Evolutionary conservation across 805 yeast genomes (phyloP), one percentile per base, ranked within the genome.

Genomic region (Saccharomyces paradoxus): DNA sequence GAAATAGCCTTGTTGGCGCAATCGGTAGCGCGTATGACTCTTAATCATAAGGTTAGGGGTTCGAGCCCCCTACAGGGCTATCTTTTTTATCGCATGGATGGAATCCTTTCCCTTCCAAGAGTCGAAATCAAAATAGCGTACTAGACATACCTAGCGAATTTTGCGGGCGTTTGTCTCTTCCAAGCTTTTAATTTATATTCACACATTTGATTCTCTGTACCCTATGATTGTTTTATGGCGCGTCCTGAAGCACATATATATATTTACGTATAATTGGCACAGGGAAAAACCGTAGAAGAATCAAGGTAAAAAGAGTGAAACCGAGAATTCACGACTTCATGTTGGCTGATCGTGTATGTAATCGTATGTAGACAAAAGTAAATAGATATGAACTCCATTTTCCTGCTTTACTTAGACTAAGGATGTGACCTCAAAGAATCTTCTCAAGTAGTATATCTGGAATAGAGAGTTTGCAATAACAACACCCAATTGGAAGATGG

Each of bases 371-470:
- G 44, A 24, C 24, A 17, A 37, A 37, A 37, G 44, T 37, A 37
- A 37, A 37, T 17, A 37, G 24, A 37, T 37, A 37, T 17, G 44
- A 37, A 17, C 24, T 17, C 12, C 21, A 14, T 5, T 32, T 32
- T n/a, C 41, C 9, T 32, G 41, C 41, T 17, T 13, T 29, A 10
- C 28, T 50, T 78, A 91, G 53, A 94, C 92, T 57, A 86, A 89
- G 17, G 96, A 81, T 66, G 90, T 89, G 54, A 92, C 97, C 75
- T 92, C 98, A 69, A 92, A 92, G 76, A 92, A 94, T 65, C 98
- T 82, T 74, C 87, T 90, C 73, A 92, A 80, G 75, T 91, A 92
- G 74, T 87, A 87, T 58, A 92, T 90, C 74, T 92, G 99, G 82
- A 94, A 94, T 54, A 91, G 63, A 28, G 96, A 88, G 76, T 90